Percentiles rank a stretch among this genome's conserved stretches.
Evolutionary conservation across 306 rosid genomes (phyloP).

Genomic region (Citrullus colocynthis): DNA sequence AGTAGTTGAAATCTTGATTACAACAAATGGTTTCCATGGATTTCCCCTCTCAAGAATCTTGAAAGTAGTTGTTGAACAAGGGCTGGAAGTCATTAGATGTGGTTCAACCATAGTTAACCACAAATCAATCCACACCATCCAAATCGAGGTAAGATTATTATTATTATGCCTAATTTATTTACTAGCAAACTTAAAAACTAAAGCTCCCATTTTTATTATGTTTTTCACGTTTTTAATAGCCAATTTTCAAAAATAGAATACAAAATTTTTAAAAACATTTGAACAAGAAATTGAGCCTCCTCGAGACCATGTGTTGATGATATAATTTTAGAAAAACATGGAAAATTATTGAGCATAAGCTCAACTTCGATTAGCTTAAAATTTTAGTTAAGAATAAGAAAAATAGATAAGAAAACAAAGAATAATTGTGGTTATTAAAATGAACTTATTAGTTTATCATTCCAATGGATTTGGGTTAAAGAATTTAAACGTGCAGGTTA

Average conservation of each 20-base stretch:
- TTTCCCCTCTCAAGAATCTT: constrained; percentile 24
- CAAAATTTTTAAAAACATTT: neutral
- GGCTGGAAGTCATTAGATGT: constrained; percentile 28
- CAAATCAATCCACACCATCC: constrained; percentile 27
- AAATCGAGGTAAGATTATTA: constrained; percentile 25
- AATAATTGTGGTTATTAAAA: too few relatives aligned
- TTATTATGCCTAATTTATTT: neutral
- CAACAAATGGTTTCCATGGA: constrained; percentile 9
- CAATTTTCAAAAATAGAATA: neutral
- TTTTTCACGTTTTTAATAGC: neutral
- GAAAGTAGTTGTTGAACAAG: constrained; percentile 20
- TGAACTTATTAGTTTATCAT: too few relatives aligned
- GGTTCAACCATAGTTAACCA: constrained; percentile 23
- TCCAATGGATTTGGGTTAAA: neutral
- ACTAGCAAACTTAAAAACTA: too few relatives aligned
- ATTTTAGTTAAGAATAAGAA: neutral
- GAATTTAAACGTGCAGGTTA: constrained; percentile 20
- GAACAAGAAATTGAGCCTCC: too few relatives aligned
- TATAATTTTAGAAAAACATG: too few relatives aligned
- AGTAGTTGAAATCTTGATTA: constrained; percentile 25
- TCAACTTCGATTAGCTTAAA: too few relatives aligned
- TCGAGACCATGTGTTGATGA: too few relatives aligned
- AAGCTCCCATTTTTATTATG: neutral
- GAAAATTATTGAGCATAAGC: too few relatives aligned
- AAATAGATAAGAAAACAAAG: neutral